phyloP scores from a whole-genome alignment of 2,329 filamentous ascomycete species.

The Colletotrichum magnum region DNA sequence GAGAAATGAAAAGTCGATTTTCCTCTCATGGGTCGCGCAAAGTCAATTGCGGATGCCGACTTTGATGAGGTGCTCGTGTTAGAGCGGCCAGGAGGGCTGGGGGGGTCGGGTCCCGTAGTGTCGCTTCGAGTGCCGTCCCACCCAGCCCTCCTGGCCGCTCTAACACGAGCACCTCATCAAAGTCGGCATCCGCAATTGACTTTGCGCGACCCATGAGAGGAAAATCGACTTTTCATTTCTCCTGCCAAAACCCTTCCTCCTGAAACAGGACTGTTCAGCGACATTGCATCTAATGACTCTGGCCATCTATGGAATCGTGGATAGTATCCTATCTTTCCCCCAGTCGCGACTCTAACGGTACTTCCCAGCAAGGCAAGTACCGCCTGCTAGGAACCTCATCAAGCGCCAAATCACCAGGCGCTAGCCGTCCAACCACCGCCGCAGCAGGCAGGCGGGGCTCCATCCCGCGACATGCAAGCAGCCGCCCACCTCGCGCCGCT shows the following conservation, averaged over 20 bases:
- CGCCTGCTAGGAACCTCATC: too few species aligned
- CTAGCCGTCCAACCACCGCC: neutral
- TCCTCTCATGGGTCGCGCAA: too few species aligned
- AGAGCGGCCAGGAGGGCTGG: too few species aligned
- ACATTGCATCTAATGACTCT: neutral
- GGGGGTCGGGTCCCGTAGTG: too few species aligned
- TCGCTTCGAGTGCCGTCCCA: conserved; percentile 12
- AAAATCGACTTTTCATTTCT: conserved; percentile 5
- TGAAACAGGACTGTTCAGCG: neutral
- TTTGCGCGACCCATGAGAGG: conserved; percentile 7
- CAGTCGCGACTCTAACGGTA: too few species aligned
- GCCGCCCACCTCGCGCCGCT: conserved; percentile 6
- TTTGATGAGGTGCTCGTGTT: too few species aligned
- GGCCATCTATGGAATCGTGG: too few species aligned
- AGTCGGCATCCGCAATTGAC: conserved; percentile 19
- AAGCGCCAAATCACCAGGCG: neutral
- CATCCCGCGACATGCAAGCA: conserved; percentile 19
- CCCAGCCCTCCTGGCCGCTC: conserved; percentile 8
- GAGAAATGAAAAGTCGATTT: too few species aligned
- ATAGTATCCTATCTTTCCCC: too few species aligned
- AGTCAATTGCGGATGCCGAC: too few species aligned
- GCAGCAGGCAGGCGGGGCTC: neutral
- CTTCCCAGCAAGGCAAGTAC: too few species aligned
- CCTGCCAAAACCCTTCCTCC: neutral
- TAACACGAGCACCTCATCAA: conserved; percentile 36